phyloP scores from a whole-genome alignment of 768 basidiomycete genomes.

The Termitomyces sp. region DNA sequence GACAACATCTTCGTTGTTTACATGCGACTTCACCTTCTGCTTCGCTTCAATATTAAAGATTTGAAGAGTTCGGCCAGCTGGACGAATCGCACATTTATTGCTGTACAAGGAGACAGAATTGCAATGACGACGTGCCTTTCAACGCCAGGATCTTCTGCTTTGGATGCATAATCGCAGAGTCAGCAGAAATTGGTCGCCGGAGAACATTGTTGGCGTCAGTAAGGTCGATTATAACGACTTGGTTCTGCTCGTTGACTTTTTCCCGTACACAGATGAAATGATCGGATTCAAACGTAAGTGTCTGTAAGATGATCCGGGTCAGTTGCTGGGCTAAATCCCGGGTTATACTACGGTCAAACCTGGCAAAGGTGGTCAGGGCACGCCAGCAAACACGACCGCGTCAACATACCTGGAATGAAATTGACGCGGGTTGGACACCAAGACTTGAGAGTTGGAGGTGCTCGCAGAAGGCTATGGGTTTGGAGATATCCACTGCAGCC shows the following conservation, averaged over 20 bases:
- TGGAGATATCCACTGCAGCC: slow-evolving; percentile 48
- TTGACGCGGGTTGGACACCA: slow-evolving; percentile 93
- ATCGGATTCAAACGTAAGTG: slow-evolving; percentile 94
- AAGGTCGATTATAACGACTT: slow-evolving; percentile 99
- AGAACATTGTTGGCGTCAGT: slow-evolving; percentile 96
- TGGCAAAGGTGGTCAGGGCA: slow-evolving; percentile 24
- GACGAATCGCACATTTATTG: slow-evolving; percentile 25
- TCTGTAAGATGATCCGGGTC: slow-evolving; percentile 36
- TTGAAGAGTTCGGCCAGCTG: slow-evolving; percentile 92
- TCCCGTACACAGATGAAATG: slow-evolving; percentile 98
- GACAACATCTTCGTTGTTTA: slow-evolving; percentile 88
- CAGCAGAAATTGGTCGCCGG: slow-evolving; percentile 94
- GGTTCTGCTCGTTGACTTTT: slow-evolving; percentile 91
- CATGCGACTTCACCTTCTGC: slow-evolving; percentile 94
- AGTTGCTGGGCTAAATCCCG: not conserved
- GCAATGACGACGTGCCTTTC: slow-evolving; percentile 58
- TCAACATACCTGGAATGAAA: slow-evolving; percentile 86
- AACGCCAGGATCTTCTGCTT: slow-evolving; percentile 94
- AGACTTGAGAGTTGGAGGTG: slow-evolving; percentile 93
- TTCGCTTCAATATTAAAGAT: slow-evolving; percentile 98
- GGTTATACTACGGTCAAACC: slow-evolving; percentile 23
- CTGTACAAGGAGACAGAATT: slow-evolving; percentile 5
- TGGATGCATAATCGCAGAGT: slow-evolving; percentile 98
- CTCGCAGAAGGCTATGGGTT: slow-evolving; percentile 87
- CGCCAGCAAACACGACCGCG: slow-evolving; percentile 30